A percentile compares a stretch with the other conserved stretches of the same genome.
phyloP scores from a whole-genome alignment of 1,284 basidiomycete species.

The Clitocybe nebularis region DNA sequence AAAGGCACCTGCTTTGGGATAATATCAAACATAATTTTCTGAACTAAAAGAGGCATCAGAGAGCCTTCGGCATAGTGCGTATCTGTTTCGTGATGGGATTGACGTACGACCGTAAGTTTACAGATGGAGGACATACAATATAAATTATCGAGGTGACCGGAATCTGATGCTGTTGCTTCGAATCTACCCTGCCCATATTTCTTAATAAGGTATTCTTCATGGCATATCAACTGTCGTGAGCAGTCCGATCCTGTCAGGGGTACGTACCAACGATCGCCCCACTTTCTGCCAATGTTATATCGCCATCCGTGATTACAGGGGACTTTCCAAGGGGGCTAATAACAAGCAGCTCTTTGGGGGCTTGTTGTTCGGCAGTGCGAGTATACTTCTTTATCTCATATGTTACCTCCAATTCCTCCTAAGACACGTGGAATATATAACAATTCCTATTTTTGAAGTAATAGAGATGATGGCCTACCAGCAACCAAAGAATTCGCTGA shows the following conservation, averaged over 20 bases:
- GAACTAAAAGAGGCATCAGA: conserved; percentile 33
- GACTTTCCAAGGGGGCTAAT: conserved; percentile 43
- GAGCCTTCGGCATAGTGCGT: conserved; percentile 41
- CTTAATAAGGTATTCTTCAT: conserved; percentile 35
- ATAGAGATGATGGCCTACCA: conserved; percentile 26
- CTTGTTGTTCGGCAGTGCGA: conserved; percentile 29
- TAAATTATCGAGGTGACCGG: conserved; percentile 34
- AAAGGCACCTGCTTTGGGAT: conserved; percentile 31
- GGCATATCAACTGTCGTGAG: background rate
- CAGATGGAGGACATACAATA: conserved; percentile 29
- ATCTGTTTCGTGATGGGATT: conserved; percentile 21
- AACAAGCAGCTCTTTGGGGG: conserved; percentile 37
- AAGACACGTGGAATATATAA: background rate
- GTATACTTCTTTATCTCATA: conserved; percentile 48
- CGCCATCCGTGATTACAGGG: conserved; percentile 45
- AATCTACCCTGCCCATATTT: conserved; percentile 40
- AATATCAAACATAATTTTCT: conserved; percentile 28
- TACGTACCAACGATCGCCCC: conserved; percentile 43
- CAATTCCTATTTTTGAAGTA: background rate
- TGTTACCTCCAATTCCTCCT: conserved; percentile 48
- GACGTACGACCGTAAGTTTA: background rate
- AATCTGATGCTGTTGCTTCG: conserved; percentile 30
- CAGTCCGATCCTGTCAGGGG: background rate
- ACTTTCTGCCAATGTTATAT: conserved; percentile 41
- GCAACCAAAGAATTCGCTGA: conserved; percentile 51